A percentile compares a stretch with the other conserved stretches of the same genome.
Evolutionary conservation across 2,329 filamentous ascomycete genomes (phyloP).

Genomic region (Neospermospora avenae): DNA sequence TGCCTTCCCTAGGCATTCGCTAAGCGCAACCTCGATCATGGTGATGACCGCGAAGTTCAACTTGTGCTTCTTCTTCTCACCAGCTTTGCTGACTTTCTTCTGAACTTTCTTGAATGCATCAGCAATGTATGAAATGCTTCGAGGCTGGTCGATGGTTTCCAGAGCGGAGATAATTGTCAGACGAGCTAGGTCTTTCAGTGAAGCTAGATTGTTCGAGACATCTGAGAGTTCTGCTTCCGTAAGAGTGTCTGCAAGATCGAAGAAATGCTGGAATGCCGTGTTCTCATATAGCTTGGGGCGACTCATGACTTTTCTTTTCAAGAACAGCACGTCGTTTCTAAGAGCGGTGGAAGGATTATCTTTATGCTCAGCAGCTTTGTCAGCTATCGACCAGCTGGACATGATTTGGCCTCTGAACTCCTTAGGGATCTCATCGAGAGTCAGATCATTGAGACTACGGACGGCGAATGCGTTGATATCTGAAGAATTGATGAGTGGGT

Average conservation of each 20-base stretch:
- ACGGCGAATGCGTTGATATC: slow-evolving; percentile 28
- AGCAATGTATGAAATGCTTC: slow-evolving; percentile 27
- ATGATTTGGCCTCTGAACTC: slow-evolving; percentile 45
- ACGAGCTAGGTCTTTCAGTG: slow-evolving; percentile 29
- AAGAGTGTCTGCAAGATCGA: slow-evolving; percentile 32
- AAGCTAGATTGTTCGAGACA: slow-evolving; percentile 14
- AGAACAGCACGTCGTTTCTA: slow-evolving; percentile 38
- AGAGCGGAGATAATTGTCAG: slow-evolving; percentile 21
- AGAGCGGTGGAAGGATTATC: slow-evolving; percentile 10
- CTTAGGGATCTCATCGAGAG: slow-evolving; percentile 41
- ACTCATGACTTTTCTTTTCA: slow-evolving; percentile 49
- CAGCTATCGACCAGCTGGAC: slow-evolving; percentile 26
- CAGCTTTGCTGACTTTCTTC: slow-evolving; percentile 22
- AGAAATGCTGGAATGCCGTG: slow-evolving; percentile 39
- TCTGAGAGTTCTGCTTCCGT: slow-evolving; percentile 6
- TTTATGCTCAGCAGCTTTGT: slow-evolving; percentile 1
- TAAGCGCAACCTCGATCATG: slow-evolving; percentile 24
- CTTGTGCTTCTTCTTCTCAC: slow-evolving; percentile 23
- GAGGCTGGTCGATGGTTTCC: slow-evolving; percentile 25
- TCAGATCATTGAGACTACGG: slow-evolving; percentile 27
- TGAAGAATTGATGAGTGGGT: slow-evolving; percentile 18
- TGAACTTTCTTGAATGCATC: slow-evolving; percentile 26
- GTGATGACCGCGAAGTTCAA: slow-evolving; percentile 25
- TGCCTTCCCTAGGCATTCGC: slow-evolving; percentile 18
- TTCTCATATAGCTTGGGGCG: slow-evolving; percentile 49